Percentiles rank a stretch among this genome's conserved stretches.
Conservation (phyloP, 1,284 basidiomycete genomes). For the Moesziomyces parantarcticus region DNA sequence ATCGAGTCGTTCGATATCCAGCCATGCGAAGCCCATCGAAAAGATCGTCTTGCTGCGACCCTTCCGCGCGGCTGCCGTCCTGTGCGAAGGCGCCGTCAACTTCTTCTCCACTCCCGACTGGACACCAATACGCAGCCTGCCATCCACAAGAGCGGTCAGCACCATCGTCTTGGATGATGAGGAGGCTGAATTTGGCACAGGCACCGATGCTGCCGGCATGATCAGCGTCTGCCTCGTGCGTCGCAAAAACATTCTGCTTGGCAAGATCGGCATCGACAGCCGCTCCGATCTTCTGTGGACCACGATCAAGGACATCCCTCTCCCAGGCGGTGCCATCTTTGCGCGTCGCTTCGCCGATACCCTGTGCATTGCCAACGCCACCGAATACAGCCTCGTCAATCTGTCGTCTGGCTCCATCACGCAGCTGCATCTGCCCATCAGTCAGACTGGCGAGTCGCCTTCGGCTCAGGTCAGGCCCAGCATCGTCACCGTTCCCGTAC, state of each 20-base stretch:
- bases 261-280: slow-evolving; percentile 48
- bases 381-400: slow-evolving; percentile 61
- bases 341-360: slow-evolving; percentile 55
- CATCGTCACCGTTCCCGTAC: slow-evolving; percentile 53
- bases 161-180: slow-evolving; percentile 48
- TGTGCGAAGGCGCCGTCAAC: slow-evolving; percentile 46
- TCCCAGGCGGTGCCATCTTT: slow-evolving; percentile 61
- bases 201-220: slow-evolving; percentile 45
- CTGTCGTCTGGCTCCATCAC: slow-evolving; percentile 48
- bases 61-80: slow-evolving; percentile 37
- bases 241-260: slow-evolving; percentile 56
- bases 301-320: slow-evolving; percentile 52
- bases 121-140: slow-evolving; percentile 32
- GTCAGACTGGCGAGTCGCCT: slow-evolving; percentile 56
- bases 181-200: slow-evolving; percentile 24
- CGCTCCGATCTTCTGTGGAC: slow-evolving; percentile 53
- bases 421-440: slow-evolving; percentile 64
- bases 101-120: slow-evolving; percentile 45
- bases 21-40: slow-evolving; percentile 43
- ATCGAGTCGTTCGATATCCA: slow-evolving; percentile 26
- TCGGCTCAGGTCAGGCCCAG: slow-evolving; percentile 60
- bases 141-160: slow-evolving; percentile 42
- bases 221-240: slow-evolving; percentile 61
- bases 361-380: slow-evolving; percentile 62
- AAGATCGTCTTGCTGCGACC: slow-evolving; percentile 37